Evolutionary conservation across 1,284 basidiomycete genomes (phyloP), one percentile per base, ranked within the genome.

Genomic region (Nidula niveotomentosa): DNA sequence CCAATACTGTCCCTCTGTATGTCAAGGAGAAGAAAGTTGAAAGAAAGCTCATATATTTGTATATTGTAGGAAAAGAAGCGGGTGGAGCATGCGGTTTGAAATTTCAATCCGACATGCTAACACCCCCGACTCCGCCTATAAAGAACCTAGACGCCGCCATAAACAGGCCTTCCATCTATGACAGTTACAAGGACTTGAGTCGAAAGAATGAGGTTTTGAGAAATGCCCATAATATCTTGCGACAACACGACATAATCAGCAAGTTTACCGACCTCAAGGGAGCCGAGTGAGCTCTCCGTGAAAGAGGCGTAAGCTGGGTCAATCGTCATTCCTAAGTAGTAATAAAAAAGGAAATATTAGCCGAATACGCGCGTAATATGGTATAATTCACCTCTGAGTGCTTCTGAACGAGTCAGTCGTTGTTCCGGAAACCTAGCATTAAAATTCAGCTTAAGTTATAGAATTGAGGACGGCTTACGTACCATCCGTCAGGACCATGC

Each of bases 221-320:
- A 76, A 33, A 93, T 71, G 4, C 76, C 75, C 86, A 96, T 88
- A 60, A 96, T 89, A 69, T 96, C 86, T 61, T 85, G 83, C 23
- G 91, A 90, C 53, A 94, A 77, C 10, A 96, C 76, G 17, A 91
- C 86, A 58, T 89, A 91, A 68, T 97, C 94, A 15, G 93, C 94
- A 37, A 81, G 77, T 65, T 93, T 94, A n/a, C 93, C 92, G 2
- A 77, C 69, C 35, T 81, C 79, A 43, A 96, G 78, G 1, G 87
- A 91, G 30, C 89, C 93, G 0, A 93, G 78, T 8, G 67, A 72
- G 45, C 82, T 69, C 61, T 94, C 91, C 1, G 86, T 86, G 71
- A 96, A 95, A 0, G 91, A 90, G 8, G 94, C 93, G 67, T 89
- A 94, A 0, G 94, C 93, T 1, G 91, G 82, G 61, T 92, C 88